Base-by-base conservation (phyloP, 202 grass and related monocot species). In the Setaria italica region DNA sequence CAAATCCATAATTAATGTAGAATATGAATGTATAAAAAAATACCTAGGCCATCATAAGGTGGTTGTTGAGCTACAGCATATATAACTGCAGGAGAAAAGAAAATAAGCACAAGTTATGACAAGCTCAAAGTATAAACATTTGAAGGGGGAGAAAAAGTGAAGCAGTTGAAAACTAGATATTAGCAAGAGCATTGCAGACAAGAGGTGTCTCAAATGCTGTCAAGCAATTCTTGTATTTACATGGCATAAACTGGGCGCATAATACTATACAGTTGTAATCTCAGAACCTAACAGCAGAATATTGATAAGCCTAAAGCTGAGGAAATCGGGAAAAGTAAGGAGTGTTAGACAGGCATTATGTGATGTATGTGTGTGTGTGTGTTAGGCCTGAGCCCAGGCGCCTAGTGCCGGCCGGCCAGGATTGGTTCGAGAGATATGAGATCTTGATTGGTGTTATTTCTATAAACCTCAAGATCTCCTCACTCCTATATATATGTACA, bases 1-100 rank as follows among this genome's bases (percentile, higher is more conserved):
- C 33, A 85, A 21, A 30, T 41, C 9, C 76, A 75, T 50, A 11
- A 67, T 49, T 81, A 71, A 69, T 76, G 30, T 21, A 19, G 63
- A 13, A 73, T 59, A 56, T 75, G 47, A 56, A 54, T 11, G 49
- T 10, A 10, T 65, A 76, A 67, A 67, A 62, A 70, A 45, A 82
- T 94, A 99, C 97, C 92, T 81, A 91, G 56, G 80, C 78, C 88
- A 43, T 94, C 91, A 90, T 87, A 92, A 85, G 92, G 93, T 64
- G 97, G 92, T 67, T 96, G 90, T 83, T 96, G 93, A 90, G 86
- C 60, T 77, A 99, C 85, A 85, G 87, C 82, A 82, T 89, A 99
- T 85, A 96, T 99, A 91, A 92, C 93, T 96, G 93, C 90, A 92
- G 35, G 43, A 76, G 25, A 85, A 99, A 85, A 78, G 74, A 82